phyloP scores from a whole-genome alignment of 2,329 filamentous ascomycete species.

The Rasamsonia emersonii region DNA sequence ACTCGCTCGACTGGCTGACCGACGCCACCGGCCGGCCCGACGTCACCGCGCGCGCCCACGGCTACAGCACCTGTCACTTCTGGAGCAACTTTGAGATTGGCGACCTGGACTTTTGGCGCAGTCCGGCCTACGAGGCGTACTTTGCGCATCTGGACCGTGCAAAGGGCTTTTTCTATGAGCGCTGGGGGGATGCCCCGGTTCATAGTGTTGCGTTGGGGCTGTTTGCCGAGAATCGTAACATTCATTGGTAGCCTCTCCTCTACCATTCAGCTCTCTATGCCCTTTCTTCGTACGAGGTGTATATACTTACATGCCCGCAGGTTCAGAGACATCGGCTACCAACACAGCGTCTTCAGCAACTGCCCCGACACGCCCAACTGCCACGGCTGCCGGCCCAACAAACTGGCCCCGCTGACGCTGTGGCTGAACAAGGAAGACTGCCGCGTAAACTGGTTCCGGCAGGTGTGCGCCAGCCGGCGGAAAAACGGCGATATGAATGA shows the following conservation, averaged over 20 bases:
- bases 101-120: slow-evolving; percentile 86
- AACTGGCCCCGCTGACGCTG: slow-evolving; percentile 82
- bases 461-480: slow-evolving; percentile 38
- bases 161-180: slow-evolving; percentile 96
- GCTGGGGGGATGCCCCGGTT: slow-evolving; percentile 96
- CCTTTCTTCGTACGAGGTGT: background rate
- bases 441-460: slow-evolving; percentile 96
- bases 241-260: slow-evolving; percentile 66
- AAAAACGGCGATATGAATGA: slow-evolving; percentile 1
- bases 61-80: slow-evolving; percentile 97
- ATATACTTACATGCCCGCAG: slow-evolving; percentile 38
- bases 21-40: slow-evolving; percentile 69
- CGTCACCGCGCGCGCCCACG: slow-evolving; percentile 71
- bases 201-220: slow-evolving; percentile 88
- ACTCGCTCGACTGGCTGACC: slow-evolving; percentile 78
- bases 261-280: background rate
- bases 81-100: slow-evolving; percentile 99
- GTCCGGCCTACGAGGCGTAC: slow-evolving; percentile 84
- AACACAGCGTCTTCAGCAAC: slow-evolving; percentile 97
- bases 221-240: slow-evolving; percentile 81
- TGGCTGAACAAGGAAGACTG: slow-evolving; percentile 89
- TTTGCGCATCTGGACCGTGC: slow-evolving; percentile 91
- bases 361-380: slow-evolving; percentile 96
- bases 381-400: slow-evolving; percentile 70
- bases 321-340: slow-evolving; percentile 99